Evolutionary conservation across 2,329 filamentous ascomycete genomes (phyloP).

Genomic region (Tympanopsis confertula): DNA sequence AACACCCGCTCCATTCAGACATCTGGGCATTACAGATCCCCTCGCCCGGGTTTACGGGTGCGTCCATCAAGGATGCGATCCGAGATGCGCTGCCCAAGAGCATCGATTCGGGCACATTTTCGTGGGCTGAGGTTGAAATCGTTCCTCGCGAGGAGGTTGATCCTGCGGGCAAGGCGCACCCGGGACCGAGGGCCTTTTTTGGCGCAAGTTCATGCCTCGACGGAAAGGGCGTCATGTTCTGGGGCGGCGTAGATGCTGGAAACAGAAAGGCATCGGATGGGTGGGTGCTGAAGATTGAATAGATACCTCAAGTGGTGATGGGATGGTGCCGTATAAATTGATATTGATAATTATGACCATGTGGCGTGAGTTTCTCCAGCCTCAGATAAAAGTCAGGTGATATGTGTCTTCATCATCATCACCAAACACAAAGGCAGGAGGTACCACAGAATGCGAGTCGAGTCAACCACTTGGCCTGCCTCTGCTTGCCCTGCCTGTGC

Average conservation of each 20-base stretch:
- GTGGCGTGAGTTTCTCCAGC: too few relatives aligned
- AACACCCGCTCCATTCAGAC: constrained; percentile 20
- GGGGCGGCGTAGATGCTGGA: constrained; percentile 35
- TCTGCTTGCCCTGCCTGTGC: too few relatives aligned
- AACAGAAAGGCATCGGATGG: constrained; percentile 25
- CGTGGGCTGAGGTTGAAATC: constrained; percentile 37
- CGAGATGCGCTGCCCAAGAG: constrained; percentile 24
- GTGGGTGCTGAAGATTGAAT: constrained; percentile 19
- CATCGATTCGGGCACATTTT: constrained; percentile 29
- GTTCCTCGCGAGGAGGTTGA: constrained; percentile 27
- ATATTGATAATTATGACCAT: too few relatives aligned
- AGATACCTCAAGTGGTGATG: constrained; percentile 2
- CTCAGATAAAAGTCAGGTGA: too few relatives aligned
- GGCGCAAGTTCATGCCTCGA: constrained; percentile 27
- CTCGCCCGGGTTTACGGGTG: constrained; percentile 28
- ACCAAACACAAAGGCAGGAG: too few relatives aligned
- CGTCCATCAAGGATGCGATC: constrained; percentile 35
- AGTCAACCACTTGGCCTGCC: too few relatives aligned
- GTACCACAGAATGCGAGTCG: too few relatives aligned
- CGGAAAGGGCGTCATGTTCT: constrained; percentile 33
- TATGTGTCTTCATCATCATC: too few relatives aligned
- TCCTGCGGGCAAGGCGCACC: constrained; percentile 27
- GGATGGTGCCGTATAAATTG: too few relatives aligned
- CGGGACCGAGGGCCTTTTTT: constrained; percentile 24
- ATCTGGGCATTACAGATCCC: constrained; percentile 41